Percentiles rank a stretch among this genome's conserved stretches.
Evolutionary conservation across 306 rosid genomes (phyloP).

Genomic region (Citrullus amarus): DNA sequence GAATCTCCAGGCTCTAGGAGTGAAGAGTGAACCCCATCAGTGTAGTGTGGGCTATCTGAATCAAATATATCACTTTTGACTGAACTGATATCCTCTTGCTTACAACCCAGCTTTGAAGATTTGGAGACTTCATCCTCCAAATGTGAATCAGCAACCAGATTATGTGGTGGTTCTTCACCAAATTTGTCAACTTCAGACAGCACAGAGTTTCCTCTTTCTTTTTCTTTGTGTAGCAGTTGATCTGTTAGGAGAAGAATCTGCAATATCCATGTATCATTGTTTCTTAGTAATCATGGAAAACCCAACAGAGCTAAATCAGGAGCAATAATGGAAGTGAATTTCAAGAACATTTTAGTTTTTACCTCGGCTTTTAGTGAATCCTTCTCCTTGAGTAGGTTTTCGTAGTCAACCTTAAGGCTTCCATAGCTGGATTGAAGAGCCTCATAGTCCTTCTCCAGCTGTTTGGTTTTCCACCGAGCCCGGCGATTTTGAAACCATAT

Average conservation of each 20-base stretch:
- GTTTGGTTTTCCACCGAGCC: slow-evolving; percentile 75
- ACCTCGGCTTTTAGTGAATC: slow-evolving; percentile 54
- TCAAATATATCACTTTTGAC: slow-evolving; percentile 59
- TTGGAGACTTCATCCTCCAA: slow-evolving; percentile 50
- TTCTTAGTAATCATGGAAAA: background rate
- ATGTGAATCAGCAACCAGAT: slow-evolving; percentile 17
- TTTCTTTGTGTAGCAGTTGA: slow-evolving; percentile 30
- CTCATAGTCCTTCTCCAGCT: slow-evolving; percentile 68
- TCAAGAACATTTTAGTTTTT: background rate
- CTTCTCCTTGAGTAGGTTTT: slow-evolving; percentile 47
- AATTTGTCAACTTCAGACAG: slow-evolving; percentile 18
- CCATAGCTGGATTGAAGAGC: slow-evolving; percentile 33
- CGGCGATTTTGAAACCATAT: slow-evolving; percentile 97
- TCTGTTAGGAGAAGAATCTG: slow-evolving; percentile 47
- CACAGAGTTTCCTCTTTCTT: slow-evolving; percentile 14
- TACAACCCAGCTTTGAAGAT: slow-evolving; percentile 26
- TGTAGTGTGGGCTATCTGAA: slow-evolving; percentile 54
- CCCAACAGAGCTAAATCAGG: background rate
- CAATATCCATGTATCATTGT: background rate
- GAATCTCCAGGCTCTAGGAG: slow-evolving; percentile 42
- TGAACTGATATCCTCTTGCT: slow-evolving; percentile 50
- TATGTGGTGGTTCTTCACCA: slow-evolving; percentile 17
- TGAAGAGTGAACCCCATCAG: slow-evolving; percentile 47
- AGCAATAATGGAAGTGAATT: background rate
- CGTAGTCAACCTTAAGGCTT: slow-evolving; percentile 43